Base-by-base conservation (phyloP, 2,329 filamentous ascomycete species). In the Xylariales sp. region DNA sequence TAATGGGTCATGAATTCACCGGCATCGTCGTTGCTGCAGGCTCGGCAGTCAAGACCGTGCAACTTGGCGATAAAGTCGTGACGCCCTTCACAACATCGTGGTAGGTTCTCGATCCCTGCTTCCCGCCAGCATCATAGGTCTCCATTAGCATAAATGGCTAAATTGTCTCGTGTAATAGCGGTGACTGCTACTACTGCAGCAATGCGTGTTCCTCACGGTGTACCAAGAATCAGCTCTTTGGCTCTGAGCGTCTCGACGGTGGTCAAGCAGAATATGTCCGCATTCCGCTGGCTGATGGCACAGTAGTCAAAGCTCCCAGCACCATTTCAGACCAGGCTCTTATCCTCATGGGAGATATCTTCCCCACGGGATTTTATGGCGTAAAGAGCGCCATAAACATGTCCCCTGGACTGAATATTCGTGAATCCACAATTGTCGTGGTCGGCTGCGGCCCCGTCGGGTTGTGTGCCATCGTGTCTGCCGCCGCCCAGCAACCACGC, bases 321-420 rank as follows among this genome's bases (percentile, higher is more conserved):
- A 76, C 73, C 6, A 83, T 94, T 41, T 77, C 83, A 15, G 83
- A 91, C 48, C 76, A 84, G 46, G 80, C 80, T 24, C 70, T 94
- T 33, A 80, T 94, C 6, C 73, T 95, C 19, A 95, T 95, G 88
- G 88, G 86, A 13, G 89, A 95, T 56, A 94, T 95, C 52, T 95
- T 93, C 61, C 89, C 89, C 2, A 88, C 83, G 0, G 86, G 90
- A 7, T 95, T 80, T 63, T 95, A 89, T 51, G 89, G 87, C 6
- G 86, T 86, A 5, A 73, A 75, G 40, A 93, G 88, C 53, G 89
- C 81, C 6, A 83, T 95, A 59, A 76, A 76, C 41, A 64, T 82
- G 53, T 69, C 83, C 24, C 52, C 57, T n/a, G 51, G 66, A 13
- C 71, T 78, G 43, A 70, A 81, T 40, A 74, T 83, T 36, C 62